Evolutionary conservation across 2,329 filamentous ascomycete species (phyloP).

Genomic region (Pestalotiopsis sp.): DNA sequence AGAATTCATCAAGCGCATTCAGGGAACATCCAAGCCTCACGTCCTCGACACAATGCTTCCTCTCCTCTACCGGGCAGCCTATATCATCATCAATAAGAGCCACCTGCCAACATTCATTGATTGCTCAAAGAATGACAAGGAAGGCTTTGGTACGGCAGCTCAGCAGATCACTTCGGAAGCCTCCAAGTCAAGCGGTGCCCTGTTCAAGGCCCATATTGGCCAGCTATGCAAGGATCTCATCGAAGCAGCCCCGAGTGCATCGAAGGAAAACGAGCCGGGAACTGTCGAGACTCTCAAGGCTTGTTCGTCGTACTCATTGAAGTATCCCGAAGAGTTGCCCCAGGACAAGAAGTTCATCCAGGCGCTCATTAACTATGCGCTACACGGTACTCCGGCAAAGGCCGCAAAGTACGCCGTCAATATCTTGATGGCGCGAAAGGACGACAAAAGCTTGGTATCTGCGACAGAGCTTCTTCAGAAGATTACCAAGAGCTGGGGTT

Average conservation of each 20-base stretch:
- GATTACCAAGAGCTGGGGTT: slow-evolving; percentile 73
- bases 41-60: slow-evolving; percentile 80
- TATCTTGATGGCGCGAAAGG: slow-evolving; percentile 75
- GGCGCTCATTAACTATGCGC: slow-evolving; percentile 79
- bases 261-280: slow-evolving; percentile 66
- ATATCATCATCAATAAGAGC: slow-evolving; percentile 90
- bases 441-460: slow-evolving; percentile 77
- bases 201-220: slow-evolving; percentile 90
- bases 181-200: slow-evolving; percentile 82
- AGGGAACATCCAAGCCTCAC: slow-evolving; percentile 63
- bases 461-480: slow-evolving; percentile 81
- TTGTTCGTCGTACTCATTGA: slow-evolving; percentile 87
- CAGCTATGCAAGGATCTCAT: slow-evolving; percentile 87
- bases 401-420: slow-evolving; percentile 93
- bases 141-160: slow-evolving; percentile 74
- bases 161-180: slow-evolving; percentile 92
- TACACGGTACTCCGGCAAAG: slow-evolving; percentile 78
- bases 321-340: slow-evolving; percentile 81
- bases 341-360: slow-evolving; percentile 79
- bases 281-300: slow-evolving; percentile 93
- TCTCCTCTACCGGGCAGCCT: slow-evolving; percentile 79
- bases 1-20: slow-evolving; percentile 82
- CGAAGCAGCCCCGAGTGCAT: slow-evolving; percentile 73
- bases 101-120: slow-evolving; percentile 90
- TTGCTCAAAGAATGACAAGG: slow-evolving; percentile 80